Percentiles rank a stretch among this genome's conserved stretches.
phyloP scores from a whole-genome alignment of 306 rosid species.

The Amphicarpaea edgeworthii region DNA sequence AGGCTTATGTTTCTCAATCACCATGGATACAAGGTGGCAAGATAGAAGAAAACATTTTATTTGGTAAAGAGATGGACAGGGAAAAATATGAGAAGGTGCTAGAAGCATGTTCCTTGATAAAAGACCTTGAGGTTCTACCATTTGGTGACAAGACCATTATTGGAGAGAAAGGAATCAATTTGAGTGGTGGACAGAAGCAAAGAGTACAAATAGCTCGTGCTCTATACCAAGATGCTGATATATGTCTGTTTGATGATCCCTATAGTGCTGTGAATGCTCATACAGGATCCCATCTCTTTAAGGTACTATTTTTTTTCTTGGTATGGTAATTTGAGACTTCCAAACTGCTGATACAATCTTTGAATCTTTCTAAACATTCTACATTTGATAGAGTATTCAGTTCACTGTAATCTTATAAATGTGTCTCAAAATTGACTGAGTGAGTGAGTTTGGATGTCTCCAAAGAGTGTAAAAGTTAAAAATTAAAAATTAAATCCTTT shows the following conservation, averaged over 20 bases:
- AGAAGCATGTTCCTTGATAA: conserved; percentile 76
- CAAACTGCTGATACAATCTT: too few relatives aligned
- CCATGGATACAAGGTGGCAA: conserved; percentile 95
- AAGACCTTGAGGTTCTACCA: conserved; percentile 77
- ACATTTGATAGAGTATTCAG: too few relatives aligned
- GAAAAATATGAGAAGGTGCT: conserved; percentile 71
- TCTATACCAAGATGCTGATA: conserved; percentile 81
- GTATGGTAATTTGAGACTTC: too few relatives aligned
- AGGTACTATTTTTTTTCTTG: conserved; percentile 62
- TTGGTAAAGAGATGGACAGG: conserved; percentile 76
- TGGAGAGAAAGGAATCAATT: conserved; percentile 89
- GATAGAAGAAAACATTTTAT: conserved; percentile 78
- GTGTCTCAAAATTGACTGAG: too few relatives aligned
- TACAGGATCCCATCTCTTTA: conserved; percentile 89
- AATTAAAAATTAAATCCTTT: too few relatives aligned
- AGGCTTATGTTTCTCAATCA: conserved; percentile 90
- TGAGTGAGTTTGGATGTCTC: too few relatives aligned
- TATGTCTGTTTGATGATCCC: conserved; percentile 89
- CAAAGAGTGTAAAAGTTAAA: too few relatives aligned
- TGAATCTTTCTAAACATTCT: too few relatives aligned
- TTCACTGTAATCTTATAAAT: too few relatives aligned
- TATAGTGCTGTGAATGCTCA: conserved; percentile 95
- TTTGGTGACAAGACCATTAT: conserved; percentile 85
- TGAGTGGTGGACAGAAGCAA: conserved; percentile 94
- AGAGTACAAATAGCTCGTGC: conserved; percentile 90